Conservation (phyloP, 2,329 filamentous ascomycete species). For the Clonostachys sp. region DNA sequence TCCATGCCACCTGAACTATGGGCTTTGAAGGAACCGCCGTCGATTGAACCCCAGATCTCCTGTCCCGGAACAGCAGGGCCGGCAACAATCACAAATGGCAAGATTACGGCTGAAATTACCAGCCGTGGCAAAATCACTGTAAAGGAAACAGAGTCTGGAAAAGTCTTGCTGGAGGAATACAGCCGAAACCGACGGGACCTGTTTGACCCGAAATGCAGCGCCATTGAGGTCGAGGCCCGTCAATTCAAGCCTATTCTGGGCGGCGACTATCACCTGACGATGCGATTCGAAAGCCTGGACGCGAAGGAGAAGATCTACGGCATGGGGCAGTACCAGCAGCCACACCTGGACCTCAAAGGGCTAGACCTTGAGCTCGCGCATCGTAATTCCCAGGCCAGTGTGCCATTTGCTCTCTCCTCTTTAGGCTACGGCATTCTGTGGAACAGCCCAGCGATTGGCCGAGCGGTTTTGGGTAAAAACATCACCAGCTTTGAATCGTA, state of each 20-base stretch:
- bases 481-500: conserved; percentile 56
- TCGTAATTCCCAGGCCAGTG: conserved; percentile 60
- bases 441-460: conserved; percentile 60
- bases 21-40: conserved; percentile 20
- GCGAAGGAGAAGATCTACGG: conserved; percentile 56
- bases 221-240: conserved; percentile 51
- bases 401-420: conserved; percentile 57
- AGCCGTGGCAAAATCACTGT: conserved; percentile 19
- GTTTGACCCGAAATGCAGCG: conserved; percentile 52
- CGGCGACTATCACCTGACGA: conserved; percentile 47
- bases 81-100: conserved; percentile 16
- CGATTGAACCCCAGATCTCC: neutral
- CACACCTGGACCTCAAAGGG: conserved; percentile 58
- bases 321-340: conserved; percentile 67
- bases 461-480: conserved; percentile 56
- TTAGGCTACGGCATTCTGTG: conserved; percentile 60
- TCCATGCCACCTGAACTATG: conserved; percentile 27
- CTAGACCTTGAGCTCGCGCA: conserved; percentile 60
- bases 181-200: conserved; percentile 18
- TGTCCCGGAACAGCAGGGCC: neutral
- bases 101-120: conserved; percentile 18
- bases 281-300: conserved; percentile 51
- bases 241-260: conserved; percentile 51
- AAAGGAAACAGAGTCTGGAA: conserved; percentile 11
- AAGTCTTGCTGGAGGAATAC: conserved; percentile 21